Percentiles rank a stretch among this genome's conserved stretches.
Conservation (phyloP, 2,329 filamentous ascomycete species). For the Calonectria pauciramosa region DNA sequence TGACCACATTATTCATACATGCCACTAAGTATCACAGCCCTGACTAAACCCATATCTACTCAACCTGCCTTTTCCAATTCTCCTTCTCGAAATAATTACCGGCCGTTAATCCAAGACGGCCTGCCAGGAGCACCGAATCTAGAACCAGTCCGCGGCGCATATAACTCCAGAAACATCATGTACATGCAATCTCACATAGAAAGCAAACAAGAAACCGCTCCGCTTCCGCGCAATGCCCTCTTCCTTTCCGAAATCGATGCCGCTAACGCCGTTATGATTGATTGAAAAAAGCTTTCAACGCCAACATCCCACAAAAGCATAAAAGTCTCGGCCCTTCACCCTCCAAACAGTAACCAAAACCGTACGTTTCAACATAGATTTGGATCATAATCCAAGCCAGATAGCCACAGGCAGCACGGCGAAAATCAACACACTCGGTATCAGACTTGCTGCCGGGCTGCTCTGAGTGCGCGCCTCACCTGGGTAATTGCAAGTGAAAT, state of each 20-base stretch:
- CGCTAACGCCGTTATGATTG: slow-evolving; percentile 19
- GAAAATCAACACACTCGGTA: slow-evolving; percentile 38
- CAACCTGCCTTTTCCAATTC: not conserved
- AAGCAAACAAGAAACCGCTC: slow-evolving; percentile 11
- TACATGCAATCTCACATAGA: slow-evolving; percentile 14
- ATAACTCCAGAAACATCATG: slow-evolving; percentile 13
- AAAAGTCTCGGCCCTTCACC: not conserved
- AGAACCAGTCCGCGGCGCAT: slow-evolving; percentile 8
- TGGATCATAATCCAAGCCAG: slow-evolving; percentile 36
- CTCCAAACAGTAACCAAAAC: not conserved
- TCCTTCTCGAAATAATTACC: not conserved
- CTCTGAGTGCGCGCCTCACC: slow-evolving; percentile 52
- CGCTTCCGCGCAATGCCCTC: not conserved
- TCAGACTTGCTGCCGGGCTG: slow-evolving; percentile 30
- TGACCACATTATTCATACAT: slow-evolving; percentile 12
- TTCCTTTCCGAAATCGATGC: not conserved
- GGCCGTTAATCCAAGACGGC: not conserved
- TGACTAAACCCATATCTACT: slow-evolving; percentile 2
- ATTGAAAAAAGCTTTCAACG: slow-evolving; percentile 9
- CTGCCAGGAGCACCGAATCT: not conserved
- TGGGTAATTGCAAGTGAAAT: slow-evolving; percentile 55
- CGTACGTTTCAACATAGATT: slow-evolving; percentile 15
- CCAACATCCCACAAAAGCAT: slow-evolving; percentile 16
- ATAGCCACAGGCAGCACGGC: slow-evolving; percentile 32
- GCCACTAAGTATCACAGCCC: not conserved